Base-by-base conservation (phyloP, 2,329 filamentous ascomycete species). In the Aspergillus jensenii region DNA sequence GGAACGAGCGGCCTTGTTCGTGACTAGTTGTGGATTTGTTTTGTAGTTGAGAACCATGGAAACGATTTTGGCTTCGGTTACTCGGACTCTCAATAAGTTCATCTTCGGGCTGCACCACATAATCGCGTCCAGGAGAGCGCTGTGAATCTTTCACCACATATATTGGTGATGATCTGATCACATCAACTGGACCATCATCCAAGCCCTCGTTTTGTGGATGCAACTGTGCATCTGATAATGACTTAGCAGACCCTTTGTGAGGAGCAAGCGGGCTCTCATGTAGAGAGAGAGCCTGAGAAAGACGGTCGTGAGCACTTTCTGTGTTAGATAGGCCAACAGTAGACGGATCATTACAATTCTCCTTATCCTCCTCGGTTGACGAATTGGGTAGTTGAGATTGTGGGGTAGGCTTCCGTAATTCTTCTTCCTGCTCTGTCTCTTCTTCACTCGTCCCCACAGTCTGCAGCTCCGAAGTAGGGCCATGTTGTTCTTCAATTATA, bases 381-480 rank as follows among this genome's bases (percentile, higher is more conserved):
- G 67, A 63, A 44, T 68, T 62, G 21, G 59, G 50, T 5, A 69
- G 65, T 48, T 72, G 72, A 43, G 70, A 71, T 45, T 65, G 66
- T 11, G 63, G 64, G 0, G 70, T 62, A 41, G 68, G 66, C 25
- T 67, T 62, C 15, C 59, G 62, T 9, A 54, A n/a, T 39, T 76
- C 71, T 43, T 79, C 78, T 58, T 80, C 78, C 55, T 78, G 74
- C 56, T 80, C 79, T 0, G 79, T 81, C 62, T 81, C 78, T 56
- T 76, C 77, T 63, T 80, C 74, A 23, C 74, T 76, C 21, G 59
- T 59, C 14, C 58, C 67, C 19, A 66, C 70, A 21, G 59, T 66
- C 4, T 64, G 62, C n/a, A 64, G 56, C 3, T 60, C 64, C 11
- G 47, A 47, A 14, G 61, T 58, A n/a, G 60, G 59, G n/a, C 61